phyloP scores from a whole-genome alignment of 2,329 filamentous ascomycete species.

The Claviceps capensis region DNA sequence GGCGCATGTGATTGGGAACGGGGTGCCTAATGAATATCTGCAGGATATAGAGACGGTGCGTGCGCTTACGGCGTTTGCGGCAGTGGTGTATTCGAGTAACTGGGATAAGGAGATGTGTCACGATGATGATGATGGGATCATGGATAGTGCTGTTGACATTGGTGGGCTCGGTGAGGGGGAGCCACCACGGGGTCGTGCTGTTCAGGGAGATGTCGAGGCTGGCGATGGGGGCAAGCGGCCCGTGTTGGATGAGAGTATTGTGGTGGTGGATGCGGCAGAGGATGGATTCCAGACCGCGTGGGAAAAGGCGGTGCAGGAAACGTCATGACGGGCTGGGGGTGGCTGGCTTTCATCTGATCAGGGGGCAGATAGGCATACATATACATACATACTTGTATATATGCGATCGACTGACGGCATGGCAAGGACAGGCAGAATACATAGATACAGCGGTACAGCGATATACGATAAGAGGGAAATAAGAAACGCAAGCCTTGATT shows the following conservation, averaged over 20 bases:
- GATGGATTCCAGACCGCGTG: conserved; percentile 54
- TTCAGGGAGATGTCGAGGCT: conserved; percentile 1
- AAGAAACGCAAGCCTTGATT: too few relatives aligned
- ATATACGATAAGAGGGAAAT: too few relatives aligned
- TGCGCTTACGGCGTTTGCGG: conserved; percentile 71
- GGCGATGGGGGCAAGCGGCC: conserved; percentile 23
- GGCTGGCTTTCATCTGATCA: too few relatives aligned
- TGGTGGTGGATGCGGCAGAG: conserved; percentile 34
- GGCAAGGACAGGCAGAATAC: too few relatives aligned
- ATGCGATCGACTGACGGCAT: too few relatives aligned
- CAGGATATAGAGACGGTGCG: conserved; percentile 62
- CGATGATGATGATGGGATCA: conserved; percentile 20
- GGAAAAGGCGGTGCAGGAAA: conserved; percentile 42
- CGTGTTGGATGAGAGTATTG: conserved; percentile 23
- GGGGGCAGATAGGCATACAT: too few relatives aligned
- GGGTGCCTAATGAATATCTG: conserved; percentile 57
- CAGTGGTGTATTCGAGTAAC: conserved; percentile 78
- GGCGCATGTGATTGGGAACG: conserved; percentile 76
- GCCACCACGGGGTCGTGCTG: conserved; percentile 6
- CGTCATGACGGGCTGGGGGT: conserved; percentile 8
- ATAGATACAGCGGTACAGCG: too few relatives aligned
- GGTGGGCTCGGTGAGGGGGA: conserved; percentile 12
- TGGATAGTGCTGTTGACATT: conserved; percentile 24
- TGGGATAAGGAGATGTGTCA: conserved; percentile 54
- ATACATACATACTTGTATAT: too few relatives aligned